A percentile compares a stretch with the other conserved stretches of the same genome.
phyloP scores from a whole-genome alignment of 352 stramenopile genomes.

The Phytophthora vignae region DNA sequence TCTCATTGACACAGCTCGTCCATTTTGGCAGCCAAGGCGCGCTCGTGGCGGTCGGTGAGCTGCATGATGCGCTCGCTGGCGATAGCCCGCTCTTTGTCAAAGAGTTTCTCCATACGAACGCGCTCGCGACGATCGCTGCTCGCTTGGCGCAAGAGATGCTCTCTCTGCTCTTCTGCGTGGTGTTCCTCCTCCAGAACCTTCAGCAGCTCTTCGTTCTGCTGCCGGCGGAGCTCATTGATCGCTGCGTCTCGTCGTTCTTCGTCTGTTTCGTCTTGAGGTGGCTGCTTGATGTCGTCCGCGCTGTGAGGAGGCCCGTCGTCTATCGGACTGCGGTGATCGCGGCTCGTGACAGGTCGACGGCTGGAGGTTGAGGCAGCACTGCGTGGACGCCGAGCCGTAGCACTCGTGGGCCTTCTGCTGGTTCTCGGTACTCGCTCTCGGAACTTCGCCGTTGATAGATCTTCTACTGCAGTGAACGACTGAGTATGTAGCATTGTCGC shows the following conservation, averaged over 20 bases:
- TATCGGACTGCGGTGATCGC: conserved; percentile 8
- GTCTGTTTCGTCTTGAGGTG: conserved; percentile 21
- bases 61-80: conserved; percentile 87
- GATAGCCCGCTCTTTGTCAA: conserved; percentile 68
- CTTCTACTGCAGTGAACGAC: conserved; percentile 36
- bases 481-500: conserved; percentile 34
- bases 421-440: conserved; percentile 5
- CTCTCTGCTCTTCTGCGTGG: conserved; percentile 81
- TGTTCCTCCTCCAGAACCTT: conserved; percentile 81
- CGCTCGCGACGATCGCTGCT: conserved; percentile 44
- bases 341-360: conserved; percentile 26
- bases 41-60: conserved; percentile 76
- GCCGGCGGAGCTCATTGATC: conserved; percentile 61
- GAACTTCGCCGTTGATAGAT: conserved; percentile 4
- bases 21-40: conserved; percentile 53
- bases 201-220: conserved; percentile 80
- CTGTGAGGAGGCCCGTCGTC: conserved; percentile 27
- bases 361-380: conserved; percentile 16
- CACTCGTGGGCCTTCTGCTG: conserved; percentile 42
- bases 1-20: conserved; percentile 9
- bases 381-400: conserved; percentile 33
- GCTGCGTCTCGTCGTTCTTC: conserved; percentile 33
- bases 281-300: conserved; percentile 20
- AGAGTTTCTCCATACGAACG: conserved; percentile 71
- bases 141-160: conserved; percentile 64